A percentile compares a stretch with the other conserved stretches of the same genome.
Evolutionary conservation across 2,329 filamentous ascomycete genomes (phyloP).

Genomic region (Neonectria punicea): DNA sequence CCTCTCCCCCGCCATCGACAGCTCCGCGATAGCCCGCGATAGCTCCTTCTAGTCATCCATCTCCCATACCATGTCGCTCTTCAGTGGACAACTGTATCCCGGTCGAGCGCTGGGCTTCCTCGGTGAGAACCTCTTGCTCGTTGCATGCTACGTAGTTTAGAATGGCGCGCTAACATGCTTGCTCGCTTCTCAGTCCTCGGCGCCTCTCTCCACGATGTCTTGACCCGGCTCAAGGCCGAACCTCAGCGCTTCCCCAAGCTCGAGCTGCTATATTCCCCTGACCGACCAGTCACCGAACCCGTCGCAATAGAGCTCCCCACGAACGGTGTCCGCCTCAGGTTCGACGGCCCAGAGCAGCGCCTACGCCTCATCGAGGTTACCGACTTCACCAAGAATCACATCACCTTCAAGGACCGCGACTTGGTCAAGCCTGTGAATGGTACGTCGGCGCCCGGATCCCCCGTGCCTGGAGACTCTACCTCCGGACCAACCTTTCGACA

Average conservation of each 20-base stretch:
- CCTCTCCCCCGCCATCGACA: conserved; percentile 36
- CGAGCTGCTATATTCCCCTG: conserved; percentile 82
- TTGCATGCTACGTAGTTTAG: not conserved
- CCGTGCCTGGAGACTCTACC: conserved; percentile 47
- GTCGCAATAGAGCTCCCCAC: conserved; percentile 80
- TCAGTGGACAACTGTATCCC: conserved; percentile 72
- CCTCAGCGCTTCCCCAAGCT: conserved; percentile 84
- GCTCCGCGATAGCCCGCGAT: conserved; percentile 27
- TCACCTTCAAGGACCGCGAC: conserved; percentile 84
- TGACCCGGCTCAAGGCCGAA: conserved; percentile 89
- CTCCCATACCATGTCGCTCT: conserved; percentile 57
- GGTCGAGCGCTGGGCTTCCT: conserved; percentile 74
- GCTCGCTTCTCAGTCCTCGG: conserved; percentile 74
- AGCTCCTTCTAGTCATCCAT: conserved; percentile 10
- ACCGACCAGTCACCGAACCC: conserved; percentile 77
- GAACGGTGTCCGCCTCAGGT: conserved; percentile 90
- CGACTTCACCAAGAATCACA: conserved; percentile 86
- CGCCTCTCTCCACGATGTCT: conserved; percentile 88
- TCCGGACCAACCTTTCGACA: conserved; percentile 83
- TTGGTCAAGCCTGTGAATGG: conserved; percentile 72
- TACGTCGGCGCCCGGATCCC: conserved; percentile 48
- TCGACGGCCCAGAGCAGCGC: conserved; percentile 93
- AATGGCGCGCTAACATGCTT: not conserved
- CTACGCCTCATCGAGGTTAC: conserved; percentile 89
- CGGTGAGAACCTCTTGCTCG: conserved; percentile 46